phyloP scores from a whole-genome alignment of 768 basidiomycete species.

The Kwoniella europaea region DNA sequence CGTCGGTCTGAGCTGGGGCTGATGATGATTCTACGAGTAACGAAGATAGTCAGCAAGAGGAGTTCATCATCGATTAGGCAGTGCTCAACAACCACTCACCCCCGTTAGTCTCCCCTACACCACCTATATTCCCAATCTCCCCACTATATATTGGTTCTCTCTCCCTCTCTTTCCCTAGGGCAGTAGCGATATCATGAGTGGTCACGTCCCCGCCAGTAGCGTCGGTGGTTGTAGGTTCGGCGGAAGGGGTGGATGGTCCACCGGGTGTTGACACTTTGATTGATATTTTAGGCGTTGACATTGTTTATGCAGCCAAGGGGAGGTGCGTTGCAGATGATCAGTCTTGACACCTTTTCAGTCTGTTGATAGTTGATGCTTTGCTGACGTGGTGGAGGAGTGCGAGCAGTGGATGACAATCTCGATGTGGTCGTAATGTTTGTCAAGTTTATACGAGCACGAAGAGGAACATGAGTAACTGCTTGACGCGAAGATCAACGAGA shows the following conservation, averaged over 20 bases:
- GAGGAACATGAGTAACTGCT: slow-evolving; percentile 9
- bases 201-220: slow-evolving; percentile 42
- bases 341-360: no score
- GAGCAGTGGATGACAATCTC: background rate
- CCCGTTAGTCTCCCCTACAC: slow-evolving; percentile 34
- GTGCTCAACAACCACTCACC: slow-evolving; percentile 25
- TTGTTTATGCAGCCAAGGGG: slow-evolving; percentile 15
- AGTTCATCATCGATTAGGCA: background rate
- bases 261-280: slow-evolving; percentile 40
- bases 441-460: background rate
- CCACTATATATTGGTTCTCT: slow-evolving; percentile 79
- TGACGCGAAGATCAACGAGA: slow-evolving; percentile 2
- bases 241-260: slow-evolving; percentile 1
- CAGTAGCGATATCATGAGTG: slow-evolving; percentile 70
- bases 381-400: background rate
- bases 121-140: slow-evolving; percentile 75
- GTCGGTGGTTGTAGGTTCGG: background rate
- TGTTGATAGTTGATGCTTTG: no score
- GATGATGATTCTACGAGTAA: slow-evolving; percentile 21
- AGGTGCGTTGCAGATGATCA: no score
- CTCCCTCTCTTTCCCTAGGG: slow-evolving; percentile 84
- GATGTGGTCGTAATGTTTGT: background rate
- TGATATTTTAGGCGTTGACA: slow-evolving; percentile 53
- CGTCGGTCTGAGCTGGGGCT: slow-evolving; percentile 18
- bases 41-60: background rate